Conservation (phyloP, 2,329 filamentous ascomycete species). For the Aplosporella prunicola region DNA sequence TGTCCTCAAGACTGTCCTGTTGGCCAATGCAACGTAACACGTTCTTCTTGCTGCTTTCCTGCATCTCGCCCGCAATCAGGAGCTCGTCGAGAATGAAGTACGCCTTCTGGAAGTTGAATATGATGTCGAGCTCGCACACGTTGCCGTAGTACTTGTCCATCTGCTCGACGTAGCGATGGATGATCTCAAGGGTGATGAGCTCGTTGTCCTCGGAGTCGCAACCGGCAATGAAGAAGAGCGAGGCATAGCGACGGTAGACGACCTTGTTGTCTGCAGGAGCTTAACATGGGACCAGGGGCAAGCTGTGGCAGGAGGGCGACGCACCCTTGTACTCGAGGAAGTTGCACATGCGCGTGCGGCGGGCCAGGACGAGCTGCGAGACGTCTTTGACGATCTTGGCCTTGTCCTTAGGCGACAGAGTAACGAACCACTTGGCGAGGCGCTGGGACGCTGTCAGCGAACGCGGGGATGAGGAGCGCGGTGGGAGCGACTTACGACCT, state of each 20-base stretch:
- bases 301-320: conserved; percentile 1
- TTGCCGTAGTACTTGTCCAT: conserved; percentile 99
- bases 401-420: conserved; percentile 93
- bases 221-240: conserved; percentile 97
- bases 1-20: conserved; percentile 95
- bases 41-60: conserved; percentile 99
- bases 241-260: conserved; percentile 96
- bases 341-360: conserved; percentile 98
- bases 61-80: conserved; percentile 87
- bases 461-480: conserved; percentile 30
- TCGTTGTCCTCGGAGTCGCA: conserved; percentile 97
- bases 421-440: conserved; percentile 98
- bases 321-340: conserved; percentile 98
- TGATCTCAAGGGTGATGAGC: conserved; percentile 94
- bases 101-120: conserved; percentile 99
- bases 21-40: conserved; percentile 91
- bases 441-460: conserved; percentile 49
- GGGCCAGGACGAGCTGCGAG: conserved; percentile 88
- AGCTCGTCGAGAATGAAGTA: conserved; percentile 99
- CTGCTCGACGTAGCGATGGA: conserved; percentile 98
- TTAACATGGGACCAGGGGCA: conserved; percentile 18
- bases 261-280: conserved; percentile 76
- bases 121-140: conserved; percentile 98
- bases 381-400: conserved; percentile 99
- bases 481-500: conserved; percentile 69